phyloP scores from a whole-genome alignment of 2,329 filamentous ascomycete genomes.

The Dactylellina leptospora region DNA sequence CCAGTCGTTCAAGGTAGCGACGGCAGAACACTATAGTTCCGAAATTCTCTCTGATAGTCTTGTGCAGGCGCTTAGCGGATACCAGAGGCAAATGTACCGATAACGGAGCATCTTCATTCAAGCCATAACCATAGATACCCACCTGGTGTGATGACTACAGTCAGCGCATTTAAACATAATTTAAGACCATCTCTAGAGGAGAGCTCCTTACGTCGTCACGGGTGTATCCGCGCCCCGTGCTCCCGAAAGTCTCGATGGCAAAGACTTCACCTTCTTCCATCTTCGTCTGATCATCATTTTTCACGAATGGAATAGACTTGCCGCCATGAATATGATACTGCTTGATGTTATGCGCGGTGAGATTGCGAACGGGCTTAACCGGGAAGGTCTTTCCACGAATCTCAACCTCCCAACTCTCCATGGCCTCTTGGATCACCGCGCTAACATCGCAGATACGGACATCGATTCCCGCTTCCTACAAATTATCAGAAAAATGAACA shows the following conservation, averaged over 20 bases:
- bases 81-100: conserved; percentile 69
- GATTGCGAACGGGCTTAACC: conserved; percentile 84
- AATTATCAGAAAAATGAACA: background rate
- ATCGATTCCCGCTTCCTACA: conserved; percentile 84
- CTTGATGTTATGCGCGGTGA: conserved; percentile 85
- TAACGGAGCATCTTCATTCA: conserved; percentile 71
- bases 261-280: conserved; percentile 98
- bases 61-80: conserved; percentile 84
- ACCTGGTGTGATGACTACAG: conserved; percentile 63
- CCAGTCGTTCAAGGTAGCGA: conserved; percentile 88
- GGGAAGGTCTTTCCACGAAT: conserved; percentile 80
- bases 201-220: conserved; percentile 74
- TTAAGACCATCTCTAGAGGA: background rate
- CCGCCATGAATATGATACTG: conserved; percentile 90
- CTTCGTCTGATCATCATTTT: conserved; percentile 81
- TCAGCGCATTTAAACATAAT: background rate
- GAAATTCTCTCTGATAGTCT: conserved; percentile 93
- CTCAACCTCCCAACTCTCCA: conserved; percentile 92
- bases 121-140: conserved; percentile 87
- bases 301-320: conserved; percentile 94
- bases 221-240: conserved; percentile 87
- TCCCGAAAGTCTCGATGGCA: conserved; percentile 92
- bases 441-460: conserved; percentile 87
- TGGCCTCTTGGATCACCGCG: conserved; percentile 83
- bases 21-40: conserved; percentile 89